Evolutionary conservation across 345 rosid genomes (phyloP), one percentile per base, ranked within the genome.

Genomic region (Sisymbrium altissimum): DNA sequence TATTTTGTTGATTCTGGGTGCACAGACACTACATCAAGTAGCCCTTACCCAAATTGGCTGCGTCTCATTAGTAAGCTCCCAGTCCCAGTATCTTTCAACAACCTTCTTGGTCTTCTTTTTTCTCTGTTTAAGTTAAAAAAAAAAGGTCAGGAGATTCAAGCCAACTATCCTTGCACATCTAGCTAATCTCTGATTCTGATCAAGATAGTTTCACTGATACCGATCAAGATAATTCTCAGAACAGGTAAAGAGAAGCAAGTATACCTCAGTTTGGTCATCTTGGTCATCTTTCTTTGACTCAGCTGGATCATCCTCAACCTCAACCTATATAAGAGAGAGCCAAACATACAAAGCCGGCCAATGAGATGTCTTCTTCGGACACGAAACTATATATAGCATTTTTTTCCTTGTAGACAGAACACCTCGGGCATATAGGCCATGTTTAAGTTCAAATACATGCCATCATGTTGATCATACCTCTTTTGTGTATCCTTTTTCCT

Each of bases 61-160:
- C 5, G 97, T 95, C 87, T 95, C 99, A 77, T 95, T 95, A 3
- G 88, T 79, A 19, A 88, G 93, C 62, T 90, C 97, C 99, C 98
- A 95, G 77, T 95, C 99, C 99, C 99, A 95, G 82, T 86, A 95
- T 70, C 74, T 88, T 83, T 95, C 99, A 49, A 95, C 91, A 39
- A 95, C 89, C 36, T 88, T 90, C 79, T 92, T 92, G 27, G 97
- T 95, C 81, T 90, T 95, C 87, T 88, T 95, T 89, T 91, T 89
- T 79, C 84, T 84, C 97, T 91, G 86, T 67, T 30, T 58, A 76
- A 25, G 55, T 9, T 10, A 67, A 64, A 43, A 56, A 62, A n/a
- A 52, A 59, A 65, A 10, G 23, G 32, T 19, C 43, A 14, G 50
- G 35, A 73, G 1, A 41, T 19, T 29, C 30, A 58, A 78, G 63